Conservation (phyloP, 768 basidiomycete genomes). For the Boletus tomentosulus region DNA sequence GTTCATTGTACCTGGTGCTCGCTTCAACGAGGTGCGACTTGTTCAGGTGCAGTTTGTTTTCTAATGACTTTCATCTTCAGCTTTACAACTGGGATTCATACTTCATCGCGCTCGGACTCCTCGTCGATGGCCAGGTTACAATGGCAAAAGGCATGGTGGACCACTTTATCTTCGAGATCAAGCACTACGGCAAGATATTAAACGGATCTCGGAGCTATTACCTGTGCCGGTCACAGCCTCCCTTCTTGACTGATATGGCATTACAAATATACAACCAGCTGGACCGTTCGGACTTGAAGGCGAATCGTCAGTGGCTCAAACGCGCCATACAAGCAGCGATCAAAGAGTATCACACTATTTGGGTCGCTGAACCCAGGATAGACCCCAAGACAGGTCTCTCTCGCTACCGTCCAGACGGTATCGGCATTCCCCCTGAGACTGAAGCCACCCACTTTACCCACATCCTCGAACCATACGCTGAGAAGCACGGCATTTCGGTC, state of each 20-base stretch:
- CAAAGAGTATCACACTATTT: conserved; percentile 98
- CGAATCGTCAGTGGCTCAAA: conserved; percentile 88
- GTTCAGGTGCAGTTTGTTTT: background rate
- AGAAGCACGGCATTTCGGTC: conserved; percentile 87
- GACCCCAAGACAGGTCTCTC: conserved; percentile 94
- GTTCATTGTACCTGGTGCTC: conserved; percentile 94
- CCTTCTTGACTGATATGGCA: conserved; percentile 98
- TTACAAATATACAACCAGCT: conserved; percentile 97
- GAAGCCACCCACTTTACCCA: conserved; percentile 99
- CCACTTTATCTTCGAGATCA: conserved; percentile 99
- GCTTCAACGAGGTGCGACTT: conserved; percentile 82
- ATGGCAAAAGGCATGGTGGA: conserved; percentile 99
- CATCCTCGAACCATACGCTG: conserved; percentile 91
- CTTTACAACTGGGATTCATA: conserved; percentile 96
- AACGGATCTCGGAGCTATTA: conserved; percentile 97
- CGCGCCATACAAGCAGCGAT: conserved; percentile 95
- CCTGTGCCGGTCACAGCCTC: conserved; percentile 92
- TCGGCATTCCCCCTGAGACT: conserved; percentile 97
- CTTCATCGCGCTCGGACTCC: conserved; percentile 88
- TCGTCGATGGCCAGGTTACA: conserved; percentile 89
- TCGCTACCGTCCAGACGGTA: conserved; percentile 87
- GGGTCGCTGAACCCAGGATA: conserved; percentile 92
- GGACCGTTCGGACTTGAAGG: conserved; percentile 72
- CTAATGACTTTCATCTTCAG: conserved; percentile 36
- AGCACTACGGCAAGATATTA: conserved; percentile 93